Evolutionary conservation across 2,329 filamentous ascomycete genomes (phyloP).

Genomic region (Fusarium concolor): DNA sequence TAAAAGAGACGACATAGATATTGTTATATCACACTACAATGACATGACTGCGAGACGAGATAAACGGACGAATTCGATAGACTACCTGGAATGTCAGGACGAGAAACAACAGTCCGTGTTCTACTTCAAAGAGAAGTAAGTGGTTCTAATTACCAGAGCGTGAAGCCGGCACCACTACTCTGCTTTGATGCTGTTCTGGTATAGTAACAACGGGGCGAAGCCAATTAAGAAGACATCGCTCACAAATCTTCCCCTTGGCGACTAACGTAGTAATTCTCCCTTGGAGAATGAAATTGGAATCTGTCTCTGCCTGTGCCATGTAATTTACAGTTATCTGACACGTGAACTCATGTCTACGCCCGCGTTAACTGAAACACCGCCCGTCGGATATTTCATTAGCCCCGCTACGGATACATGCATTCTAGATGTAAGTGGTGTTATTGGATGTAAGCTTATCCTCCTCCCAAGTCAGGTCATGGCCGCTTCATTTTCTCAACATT

Average conservation of each 20-base stretch:
- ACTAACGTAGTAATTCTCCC: background rate
- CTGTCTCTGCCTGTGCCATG: background rate
- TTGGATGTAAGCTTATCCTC: constrained; percentile 11
- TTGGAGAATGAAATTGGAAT: background rate
- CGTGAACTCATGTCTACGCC: background rate
- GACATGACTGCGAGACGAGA: background rate
- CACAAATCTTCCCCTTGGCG: background rate
- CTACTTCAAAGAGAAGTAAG: background rate
- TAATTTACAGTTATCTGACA: background rate
- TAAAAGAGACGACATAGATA: constrained; percentile 1
- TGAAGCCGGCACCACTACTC: background rate
- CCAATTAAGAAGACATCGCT: background rate
- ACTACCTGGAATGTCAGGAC: background rate
- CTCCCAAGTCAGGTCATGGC: constrained; percentile 13
- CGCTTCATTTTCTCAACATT: constrained; percentile 4
- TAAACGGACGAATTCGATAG: background rate
- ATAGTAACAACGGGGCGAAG: background rate
- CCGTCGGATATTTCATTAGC: constrained; percentile 30
- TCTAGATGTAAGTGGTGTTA: constrained; percentile 21
- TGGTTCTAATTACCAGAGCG: background rate
- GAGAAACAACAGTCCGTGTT: background rate
- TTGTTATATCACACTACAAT: background rate
- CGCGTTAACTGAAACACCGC: constrained; percentile 19
- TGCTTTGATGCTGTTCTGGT: background rate
- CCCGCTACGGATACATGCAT: constrained; percentile 14